Base-by-base conservation (phyloP, 192 early-diverging fungal species). In the Thamnidium elegans region DNA sequence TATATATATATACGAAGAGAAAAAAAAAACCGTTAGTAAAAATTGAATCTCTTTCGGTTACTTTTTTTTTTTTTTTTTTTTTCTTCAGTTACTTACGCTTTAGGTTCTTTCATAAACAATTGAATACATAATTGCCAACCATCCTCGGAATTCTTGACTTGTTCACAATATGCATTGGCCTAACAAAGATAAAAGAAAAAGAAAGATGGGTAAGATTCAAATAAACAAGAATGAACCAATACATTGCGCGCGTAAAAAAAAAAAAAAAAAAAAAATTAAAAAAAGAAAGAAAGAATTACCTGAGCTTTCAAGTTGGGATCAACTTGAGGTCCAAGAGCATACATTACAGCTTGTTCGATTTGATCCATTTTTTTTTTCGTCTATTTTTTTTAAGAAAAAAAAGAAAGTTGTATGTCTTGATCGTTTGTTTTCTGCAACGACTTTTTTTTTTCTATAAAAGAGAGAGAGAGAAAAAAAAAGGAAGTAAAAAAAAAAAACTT, bases 61-160 rank as follows among this genome's bases (percentile, higher is more conserved):
- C 36, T 39, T 10, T 39, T 39, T 39, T 9, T 39, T 39, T 3
- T 36, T 7, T 0, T 39, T 39, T 1, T 39, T 10, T 1, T 10
- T 17, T 0, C 11, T 39, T 48, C 3, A n/a, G 13, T 48, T 13
- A 7, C 4, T 62, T 81, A 88, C 88, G 84, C 82, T 71, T 83
- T 84, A n/a, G 91, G 89, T 50, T 78, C 76, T 62, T 83, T 79
- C 55, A 89, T 83, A 67, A 94, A 94, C 32, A 95, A 82, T 54
- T 84, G 77, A 42, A 95, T 68, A 70, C 93, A 93, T 42, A 91
- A 75, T 73, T 87, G 85, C 94, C 95, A 97, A 30, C 92, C 95
- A 56, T 93, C 87, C 14, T 78, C 67, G 58, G 87, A 87, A 52
- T 70, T 64, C 71, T 90, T 92, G 50, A 97, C 78, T 66, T 87